Evolutionary conservation across 257 asterid genomes (phyloP).

Genomic region (Hygrophila difformis): DNA sequence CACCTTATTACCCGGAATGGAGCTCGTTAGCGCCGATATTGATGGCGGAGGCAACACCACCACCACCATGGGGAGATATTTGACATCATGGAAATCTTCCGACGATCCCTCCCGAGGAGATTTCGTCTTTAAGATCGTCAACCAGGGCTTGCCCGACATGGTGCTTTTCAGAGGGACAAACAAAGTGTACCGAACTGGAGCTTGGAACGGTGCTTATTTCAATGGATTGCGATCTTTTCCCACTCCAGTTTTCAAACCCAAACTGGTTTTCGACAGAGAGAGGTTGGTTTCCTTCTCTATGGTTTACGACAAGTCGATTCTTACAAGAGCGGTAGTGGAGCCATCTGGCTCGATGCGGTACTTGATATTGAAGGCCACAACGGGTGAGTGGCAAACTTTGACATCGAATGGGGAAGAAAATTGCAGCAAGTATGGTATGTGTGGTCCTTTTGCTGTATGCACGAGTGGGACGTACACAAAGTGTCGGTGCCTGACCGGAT

Average conservation of each 20-base stretch:
- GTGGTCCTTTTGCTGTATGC: constrained; percentile 29
- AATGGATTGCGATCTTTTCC: constrained; percentile 12
- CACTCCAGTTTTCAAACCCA: background rate
- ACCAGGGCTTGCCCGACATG: constrained; percentile 19
- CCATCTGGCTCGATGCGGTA: background rate
- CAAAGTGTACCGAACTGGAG: constrained; percentile 18
- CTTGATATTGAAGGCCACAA: constrained; percentile 6
- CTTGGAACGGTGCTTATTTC: constrained; percentile 28
- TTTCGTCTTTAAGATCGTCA: constrained; percentile 12
- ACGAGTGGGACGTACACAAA: background rate
- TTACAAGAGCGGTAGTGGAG: constrained; percentile 10
- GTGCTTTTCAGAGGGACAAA: constrained; percentile 3
- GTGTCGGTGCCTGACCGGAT: constrained; percentile 27
- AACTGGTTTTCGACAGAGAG: background rate
- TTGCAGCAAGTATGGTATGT: constrained; percentile 20
- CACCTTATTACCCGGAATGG: constrained; percentile 29
- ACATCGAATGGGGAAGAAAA: background rate
- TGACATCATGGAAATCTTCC: constrained; percentile 31
- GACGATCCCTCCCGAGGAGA: constrained; percentile 40
- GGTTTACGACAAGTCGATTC: constrained; percentile 1
- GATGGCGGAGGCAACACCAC: no score
- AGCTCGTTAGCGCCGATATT: background rate
- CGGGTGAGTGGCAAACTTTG: constrained; percentile 12
- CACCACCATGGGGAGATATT: background rate
- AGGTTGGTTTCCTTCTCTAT: background rate